Base-by-base conservation (phyloP, 331 rosid genomes). In the Pyrus hybrid region DNA sequence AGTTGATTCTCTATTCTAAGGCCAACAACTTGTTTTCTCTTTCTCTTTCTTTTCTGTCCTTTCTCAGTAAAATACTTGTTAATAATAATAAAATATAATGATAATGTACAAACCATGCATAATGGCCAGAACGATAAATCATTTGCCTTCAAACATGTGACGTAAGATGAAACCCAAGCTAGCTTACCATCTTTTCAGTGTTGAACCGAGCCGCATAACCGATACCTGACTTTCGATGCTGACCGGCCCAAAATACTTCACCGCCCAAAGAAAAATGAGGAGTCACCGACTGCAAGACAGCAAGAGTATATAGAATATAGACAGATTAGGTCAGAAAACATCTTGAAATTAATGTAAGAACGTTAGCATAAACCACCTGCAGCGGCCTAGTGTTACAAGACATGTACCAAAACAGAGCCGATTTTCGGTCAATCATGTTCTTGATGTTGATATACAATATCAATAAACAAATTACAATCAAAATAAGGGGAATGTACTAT, bases 231-330 rank as follows among this genome's bases (percentile, higher is more conserved):
- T 90, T 93, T 74, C 97, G 81, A 83, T 88, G 97, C 90, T 90
- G 97, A 80, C 98, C 95, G 72, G 97, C 86, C 98, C 98, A 93
- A 88, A 93, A 93, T 47, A 91, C 91, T 82, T 91, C 98, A 33
- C 97, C 98, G 10, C 98, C 97, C 87, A 91, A 63, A 16, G 97
- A 91, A 22, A 93, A 75, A 83, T 93, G 82, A 26, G 84, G 88
- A 32, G 94, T 84, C 78, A 93, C 93, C 62, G 97, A 89, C 97
- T 91, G 91, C 51, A 76, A 62, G 97, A 89, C 97, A 89, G 91
- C 51, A 76, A 62, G 62, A 65, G 57, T 66, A 79, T 32, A 22
- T 11, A 45, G 71, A 65, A 67, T 51, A 68, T 32, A 35, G 18
- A 56, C 17, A 58, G 41, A n/a, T 35, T 76, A 43, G 49, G 49